Evolutionary conservation across 305 asterid species (phyloP).

Genomic region (Stenogyne calaminthoides): DNA sequence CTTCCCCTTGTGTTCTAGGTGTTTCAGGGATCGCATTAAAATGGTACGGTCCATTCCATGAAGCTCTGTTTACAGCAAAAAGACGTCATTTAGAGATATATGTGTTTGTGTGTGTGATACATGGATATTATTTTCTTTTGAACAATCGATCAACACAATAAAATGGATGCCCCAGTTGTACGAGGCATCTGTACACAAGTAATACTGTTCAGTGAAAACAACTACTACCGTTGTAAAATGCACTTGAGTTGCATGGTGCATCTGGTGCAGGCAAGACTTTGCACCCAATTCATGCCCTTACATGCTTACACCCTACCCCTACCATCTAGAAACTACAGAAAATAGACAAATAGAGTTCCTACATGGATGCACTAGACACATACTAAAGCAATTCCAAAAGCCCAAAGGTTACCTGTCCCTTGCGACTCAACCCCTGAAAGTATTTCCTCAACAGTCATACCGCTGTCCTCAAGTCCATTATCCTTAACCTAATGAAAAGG

Average conservation of each 20-base stretch:
- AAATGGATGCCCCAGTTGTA: too few relatives aligned
- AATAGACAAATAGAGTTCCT: background rate
- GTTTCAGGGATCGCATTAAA: slow-evolving; percentile 77
- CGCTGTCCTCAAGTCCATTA: slow-evolving; percentile 84
- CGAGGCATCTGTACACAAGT: too few relatives aligned
- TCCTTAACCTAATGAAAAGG: slow-evolving; percentile 63
- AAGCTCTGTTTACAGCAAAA: slow-evolving; percentile 54
- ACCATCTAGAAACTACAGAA: too few relatives aligned
- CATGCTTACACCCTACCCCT: too few relatives aligned
- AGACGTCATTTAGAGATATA: background rate
- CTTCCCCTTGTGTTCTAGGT: slow-evolving; percentile 82
- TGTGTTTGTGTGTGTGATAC: background rate
- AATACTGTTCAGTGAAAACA: too few relatives aligned
- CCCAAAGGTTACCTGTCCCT: background rate
- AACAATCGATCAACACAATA: too few relatives aligned
- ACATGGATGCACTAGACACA: background rate
- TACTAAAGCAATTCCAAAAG: background rate
- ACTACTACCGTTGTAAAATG: too few relatives aligned
- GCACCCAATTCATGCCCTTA: too few relatives aligned
- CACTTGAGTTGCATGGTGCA: too few relatives aligned
- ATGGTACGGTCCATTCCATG: slow-evolving; percentile 80
- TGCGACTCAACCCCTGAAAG: slow-evolving; percentile 82
- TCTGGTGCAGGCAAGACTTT: too few relatives aligned
- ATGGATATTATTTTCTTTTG: background rate
- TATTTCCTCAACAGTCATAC: slow-evolving; percentile 91